Conservation (phyloP, 192 early-diverging fungal genomes). For the Rhizoclosmatium sp. region DNA sequence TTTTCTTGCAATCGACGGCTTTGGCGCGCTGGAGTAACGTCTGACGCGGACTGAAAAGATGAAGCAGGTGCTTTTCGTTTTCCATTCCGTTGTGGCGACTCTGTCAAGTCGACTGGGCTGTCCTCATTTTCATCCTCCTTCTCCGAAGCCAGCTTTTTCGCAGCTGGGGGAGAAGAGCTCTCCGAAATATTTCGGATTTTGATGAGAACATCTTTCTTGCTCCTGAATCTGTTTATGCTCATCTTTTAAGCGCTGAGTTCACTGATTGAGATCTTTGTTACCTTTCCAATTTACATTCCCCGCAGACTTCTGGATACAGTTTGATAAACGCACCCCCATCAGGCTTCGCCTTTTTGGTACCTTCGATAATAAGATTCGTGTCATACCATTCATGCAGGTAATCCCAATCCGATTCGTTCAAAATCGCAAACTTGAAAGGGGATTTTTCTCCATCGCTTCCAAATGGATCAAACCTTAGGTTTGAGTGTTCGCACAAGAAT, state of each 20-base stretch:
- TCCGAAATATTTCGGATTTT: background rate
- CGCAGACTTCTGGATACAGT: constrained; percentile 13
- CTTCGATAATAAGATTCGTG: constrained; percentile 20
- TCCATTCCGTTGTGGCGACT: background rate
- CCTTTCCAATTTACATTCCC: constrained; percentile 16
- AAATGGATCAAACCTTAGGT: constrained; percentile 11
- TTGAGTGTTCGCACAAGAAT: constrained; percentile 3
- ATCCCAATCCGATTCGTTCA: constrained; percentile 14
- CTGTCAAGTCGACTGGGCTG: background rate
- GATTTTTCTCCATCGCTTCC: background rate
- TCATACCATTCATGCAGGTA: constrained; percentile 25
- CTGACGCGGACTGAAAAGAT: background rate
- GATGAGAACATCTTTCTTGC: constrained; percentile 14
- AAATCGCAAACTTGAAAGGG: background rate
- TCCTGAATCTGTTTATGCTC: background rate
- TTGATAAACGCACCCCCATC: background rate
- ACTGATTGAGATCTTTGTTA: background rate
- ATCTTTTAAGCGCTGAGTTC: background rate
- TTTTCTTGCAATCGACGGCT: constrained; percentile 22
- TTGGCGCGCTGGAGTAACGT: constrained; percentile 1
- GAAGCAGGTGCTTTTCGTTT: background rate
- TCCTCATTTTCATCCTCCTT: background rate
- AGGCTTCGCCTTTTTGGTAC: background rate
- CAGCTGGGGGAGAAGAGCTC: background rate
- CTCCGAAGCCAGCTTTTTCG: background rate